Percentiles rank a stretch among this genome's conserved stretches.
Conservation (phyloP, 768 basidiomycete genomes). For the Amanita thiersii region DNA sequence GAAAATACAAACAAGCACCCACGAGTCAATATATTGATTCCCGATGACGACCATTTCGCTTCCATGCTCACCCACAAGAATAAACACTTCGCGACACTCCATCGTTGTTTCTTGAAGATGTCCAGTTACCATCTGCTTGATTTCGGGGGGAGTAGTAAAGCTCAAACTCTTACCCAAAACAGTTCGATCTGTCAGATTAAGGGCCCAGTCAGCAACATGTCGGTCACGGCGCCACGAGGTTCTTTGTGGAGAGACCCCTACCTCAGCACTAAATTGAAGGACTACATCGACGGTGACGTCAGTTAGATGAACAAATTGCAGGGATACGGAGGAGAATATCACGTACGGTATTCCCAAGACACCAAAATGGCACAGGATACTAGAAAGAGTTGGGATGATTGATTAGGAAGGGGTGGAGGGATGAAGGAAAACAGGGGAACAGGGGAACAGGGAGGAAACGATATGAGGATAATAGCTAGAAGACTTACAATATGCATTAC, state of each 20-base stretch:
- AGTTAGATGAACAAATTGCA: not conserved
- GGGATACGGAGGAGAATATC: not conserved
- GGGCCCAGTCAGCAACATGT: too few species aligned
- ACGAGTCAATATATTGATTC: constrained; percentile 4
- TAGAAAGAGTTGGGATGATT: constrained; percentile 3
- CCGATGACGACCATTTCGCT: constrained; percentile 26
- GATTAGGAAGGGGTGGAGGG: not conserved
- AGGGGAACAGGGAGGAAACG: too few species aligned
- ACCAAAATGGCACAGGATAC: constrained; percentile 17
- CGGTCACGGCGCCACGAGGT: too few species aligned
- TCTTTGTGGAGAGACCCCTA: too few species aligned
- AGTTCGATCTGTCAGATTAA: too few species aligned
- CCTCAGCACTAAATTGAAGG: constrained; percentile 16
- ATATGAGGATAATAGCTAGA: too few species aligned
- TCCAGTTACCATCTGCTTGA: too few species aligned
- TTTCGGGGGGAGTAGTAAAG: too few species aligned
- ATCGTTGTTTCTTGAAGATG: too few species aligned
- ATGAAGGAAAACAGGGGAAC: not conserved
- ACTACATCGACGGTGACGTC: constrained; percentile 13
- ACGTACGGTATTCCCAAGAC: constrained; percentile 19
- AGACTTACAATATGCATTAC: constrained; percentile 9
- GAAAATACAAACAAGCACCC: not conserved
- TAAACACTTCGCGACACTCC: too few species aligned
- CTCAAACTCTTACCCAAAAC: too few species aligned
- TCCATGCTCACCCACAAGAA: constrained; percentile 22